Evolutionary conservation across 106 monocot genomes (phyloP).

Genomic region (Posidonia australis): DNA sequence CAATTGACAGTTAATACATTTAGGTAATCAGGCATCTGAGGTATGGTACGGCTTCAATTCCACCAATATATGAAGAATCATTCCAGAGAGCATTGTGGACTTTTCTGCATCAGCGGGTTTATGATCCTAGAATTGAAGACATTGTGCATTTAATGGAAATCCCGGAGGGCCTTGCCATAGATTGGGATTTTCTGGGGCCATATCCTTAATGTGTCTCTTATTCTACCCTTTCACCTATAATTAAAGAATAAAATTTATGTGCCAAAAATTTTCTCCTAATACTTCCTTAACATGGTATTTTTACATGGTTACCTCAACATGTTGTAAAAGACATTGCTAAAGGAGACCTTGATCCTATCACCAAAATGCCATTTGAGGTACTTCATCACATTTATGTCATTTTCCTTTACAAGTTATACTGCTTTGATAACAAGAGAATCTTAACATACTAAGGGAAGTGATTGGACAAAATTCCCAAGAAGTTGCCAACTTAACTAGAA

Average conservation of each 20-base stretch:
- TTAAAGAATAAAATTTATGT: too few relatives aligned
- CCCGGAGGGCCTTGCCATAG: slow-evolving; percentile 32
- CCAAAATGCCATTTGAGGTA: slow-evolving; percentile 85
- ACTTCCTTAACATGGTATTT: slow-evolving; percentile 35
- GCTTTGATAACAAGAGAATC: background rate
- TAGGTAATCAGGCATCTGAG: slow-evolving; percentile 76
- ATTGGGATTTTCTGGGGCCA: slow-evolving; percentile 94
- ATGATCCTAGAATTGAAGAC: slow-evolving; percentile 62
- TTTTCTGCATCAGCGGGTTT: slow-evolving; percentile 88
- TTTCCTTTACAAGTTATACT: background rate
- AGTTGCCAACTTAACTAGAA: background rate
- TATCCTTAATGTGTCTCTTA: slow-evolving; percentile 54
- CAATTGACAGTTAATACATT: slow-evolving; percentile 14
- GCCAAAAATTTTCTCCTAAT: background rate
- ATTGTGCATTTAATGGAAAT: slow-evolving; percentile 60
- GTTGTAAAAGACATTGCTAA: slow-evolving; percentile 67
- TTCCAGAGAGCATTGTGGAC: slow-evolving; percentile 83
- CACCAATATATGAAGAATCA: slow-evolving; percentile 69
- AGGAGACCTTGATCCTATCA: slow-evolving; percentile 85
- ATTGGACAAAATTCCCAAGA: too few relatives aligned
- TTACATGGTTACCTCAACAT: slow-evolving; percentile 61
- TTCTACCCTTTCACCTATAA: background rate
- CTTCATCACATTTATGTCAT: background rate
- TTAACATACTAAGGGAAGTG: background rate
- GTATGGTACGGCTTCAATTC: slow-evolving; percentile 56